Percentiles rank a stretch among this genome's conserved stretches.
phyloP scores from a whole-genome alignment of 1,284 basidiomycete genomes.

The Fomitopsis schrenkii region DNA sequence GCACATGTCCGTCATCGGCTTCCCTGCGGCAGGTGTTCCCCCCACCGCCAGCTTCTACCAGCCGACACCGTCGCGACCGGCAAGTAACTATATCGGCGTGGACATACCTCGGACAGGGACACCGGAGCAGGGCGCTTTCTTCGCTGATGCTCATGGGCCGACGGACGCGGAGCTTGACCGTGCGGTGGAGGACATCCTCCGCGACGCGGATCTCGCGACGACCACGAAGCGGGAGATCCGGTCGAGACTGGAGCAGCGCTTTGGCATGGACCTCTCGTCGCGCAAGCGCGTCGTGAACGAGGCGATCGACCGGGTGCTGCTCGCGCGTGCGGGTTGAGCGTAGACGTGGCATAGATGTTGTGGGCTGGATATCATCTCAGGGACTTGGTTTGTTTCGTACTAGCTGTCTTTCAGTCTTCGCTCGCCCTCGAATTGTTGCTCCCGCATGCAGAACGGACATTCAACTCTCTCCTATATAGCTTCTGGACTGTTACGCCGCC shows the following conservation, averaged over 20 bases:
- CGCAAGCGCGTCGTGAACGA: conserved; percentile 69
- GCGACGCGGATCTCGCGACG: conserved; percentile 77
- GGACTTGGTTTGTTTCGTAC: not conserved
- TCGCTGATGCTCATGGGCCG: conserved; percentile 34
- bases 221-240: conserved; percentile 90
- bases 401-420: not conserved
- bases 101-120: conserved; percentile 51
- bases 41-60: conserved; percentile 46
- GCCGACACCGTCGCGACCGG: conserved; percentile 61
- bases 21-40: conserved; percentile 37
- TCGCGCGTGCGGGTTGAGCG: conserved; percentile 29
- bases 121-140: conserved; percentile 46
- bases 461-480: not conserved
- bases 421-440: not conserved
- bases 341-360: not conserved
- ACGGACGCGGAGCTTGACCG: conserved; percentile 70
- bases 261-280: conserved; percentile 65
- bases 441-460: not conserved
- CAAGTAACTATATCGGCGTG: conserved; percentile 73
- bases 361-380: not conserved
- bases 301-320: conserved; percentile 61
- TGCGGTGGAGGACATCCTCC: conserved; percentile 69
- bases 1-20: conserved; percentile 23
- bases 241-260: conserved; percentile 74
- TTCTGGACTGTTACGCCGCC: not conserved